phyloP scores from a whole-genome alignment of 2,329 filamentous ascomycete species.

The Penicillium concentricum region DNA sequence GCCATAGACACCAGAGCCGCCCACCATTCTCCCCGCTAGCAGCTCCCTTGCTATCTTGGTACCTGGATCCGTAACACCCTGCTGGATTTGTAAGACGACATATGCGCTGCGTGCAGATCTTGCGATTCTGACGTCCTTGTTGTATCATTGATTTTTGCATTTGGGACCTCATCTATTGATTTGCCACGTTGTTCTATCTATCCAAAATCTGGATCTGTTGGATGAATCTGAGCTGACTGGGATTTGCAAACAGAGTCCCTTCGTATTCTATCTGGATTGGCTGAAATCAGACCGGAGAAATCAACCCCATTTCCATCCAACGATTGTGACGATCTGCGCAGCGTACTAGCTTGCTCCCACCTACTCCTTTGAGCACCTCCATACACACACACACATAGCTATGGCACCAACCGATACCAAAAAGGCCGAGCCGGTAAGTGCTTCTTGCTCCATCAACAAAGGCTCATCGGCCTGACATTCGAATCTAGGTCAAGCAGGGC shows the following conservation, averaged over 20 bases:
- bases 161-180: neutral
- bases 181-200: neutral
- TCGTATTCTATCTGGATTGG: conserved; percentile 4
- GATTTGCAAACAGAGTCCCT: neutral
- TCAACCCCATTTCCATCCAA: neutral
- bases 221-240: conserved; percentile 1
- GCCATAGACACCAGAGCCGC: neutral
- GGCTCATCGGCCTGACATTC: neutral
- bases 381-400: conserved; percentile 3
- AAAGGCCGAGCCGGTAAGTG: conserved; percentile 28
- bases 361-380: neutral
- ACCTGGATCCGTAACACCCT: conserved; percentile 8
- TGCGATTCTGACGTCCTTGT: conserved; percentile 2
- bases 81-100: conserved; percentile 10
- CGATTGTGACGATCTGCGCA: conserved; percentile 2
- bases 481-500: conserved; percentile 45
- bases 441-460: neutral
- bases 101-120: conserved; percentile 1
- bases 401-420: conserved; percentile 33
- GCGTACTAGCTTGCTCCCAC: conserved; percentile 5
- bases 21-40: neutral
- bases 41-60: neutral
- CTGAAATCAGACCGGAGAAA: conserved; percentile 6
- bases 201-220: neutral
- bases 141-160: conserved; percentile 3